Conservation (phyloP, 106 monocot species). For the Phalaenopsis equestris region DNA sequence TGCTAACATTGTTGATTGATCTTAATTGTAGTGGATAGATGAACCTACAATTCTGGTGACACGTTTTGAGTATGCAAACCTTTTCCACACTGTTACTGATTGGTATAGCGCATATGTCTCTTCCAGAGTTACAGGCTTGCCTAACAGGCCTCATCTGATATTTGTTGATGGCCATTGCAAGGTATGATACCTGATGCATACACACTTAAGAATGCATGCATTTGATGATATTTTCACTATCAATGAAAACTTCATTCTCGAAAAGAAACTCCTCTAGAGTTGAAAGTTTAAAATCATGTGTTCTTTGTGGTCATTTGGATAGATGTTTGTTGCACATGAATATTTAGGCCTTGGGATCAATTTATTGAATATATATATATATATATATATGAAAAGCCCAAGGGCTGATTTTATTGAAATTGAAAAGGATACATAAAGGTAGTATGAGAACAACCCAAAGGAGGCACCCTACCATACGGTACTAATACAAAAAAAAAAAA, state of each 20-base stretch:
- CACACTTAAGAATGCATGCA: background rate
- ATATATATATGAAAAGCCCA: too few species aligned
- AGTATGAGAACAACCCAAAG: too few species aligned
- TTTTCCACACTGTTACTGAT: slow-evolving; percentile 96
- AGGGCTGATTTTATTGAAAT: too few species aligned
- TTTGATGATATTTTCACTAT: background rate
- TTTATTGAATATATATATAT: too few species aligned
- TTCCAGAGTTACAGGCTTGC: slow-evolving; percentile 65
- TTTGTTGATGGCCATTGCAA: slow-evolving; percentile 98
- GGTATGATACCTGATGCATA: slow-evolving; percentile 30
- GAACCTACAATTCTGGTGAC: slow-evolving; percentile 85
- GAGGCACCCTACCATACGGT: too few species aligned
- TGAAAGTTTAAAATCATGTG: background rate
- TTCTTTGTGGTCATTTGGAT: too few species aligned
- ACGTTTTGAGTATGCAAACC: slow-evolving; percentile 96
- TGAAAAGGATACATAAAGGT: too few species aligned
- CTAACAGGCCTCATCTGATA: slow-evolving; percentile 59
- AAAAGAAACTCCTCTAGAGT: background rate
- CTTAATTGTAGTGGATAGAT: slow-evolving; percentile 73
- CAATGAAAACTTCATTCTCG: background rate
- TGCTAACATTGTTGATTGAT: background rate
- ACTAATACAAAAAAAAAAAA: too few species aligned
- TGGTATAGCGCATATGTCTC: slow-evolving; percentile 97
- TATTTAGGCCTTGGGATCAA: too few species aligned
- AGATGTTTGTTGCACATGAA: too few species aligned